Evolutionary conservation across 495 filamentous ascomycete species (phyloP), one percentile per base, ranked within the genome.

Genomic region (Patellaria atrata): DNA sequence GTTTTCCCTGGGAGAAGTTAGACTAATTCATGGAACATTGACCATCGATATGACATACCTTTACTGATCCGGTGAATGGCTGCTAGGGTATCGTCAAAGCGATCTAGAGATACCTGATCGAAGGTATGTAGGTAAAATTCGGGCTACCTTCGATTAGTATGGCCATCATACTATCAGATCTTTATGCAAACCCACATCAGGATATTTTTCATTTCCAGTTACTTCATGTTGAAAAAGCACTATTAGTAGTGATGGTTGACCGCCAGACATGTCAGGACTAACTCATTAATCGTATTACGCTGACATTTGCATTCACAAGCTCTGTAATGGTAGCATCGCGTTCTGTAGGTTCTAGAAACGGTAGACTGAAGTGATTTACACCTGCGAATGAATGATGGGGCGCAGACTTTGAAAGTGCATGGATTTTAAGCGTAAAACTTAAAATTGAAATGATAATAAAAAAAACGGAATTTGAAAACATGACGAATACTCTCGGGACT

Each of bases 201-300:
- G 7, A 32, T 40, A 24, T 7, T 35, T 17, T 11, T 23, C 11
- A 22, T 35, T 4, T 4, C 20, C 11, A n/a, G n/a, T 11, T n/a
- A 35, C 32, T 35, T 13, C 12, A n/a, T 6, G 11, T 21, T 13
- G 11, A 8, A 10, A 35, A 21, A 1, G 9, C 11, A 9, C 20
- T n/a, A 4, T 2, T n/a, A 26, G 9, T 38, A 23, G 18, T 33
- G 22, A 17, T 16, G 22, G 30, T 35, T 14, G 33, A 46, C 37
- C 41, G 21, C 20, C 5, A 5, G 12, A 22, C 2, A 20, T 28
- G 9, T 23, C 9, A 7, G 10, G 4, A 22, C 12, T 15, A 0
- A 47, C 44, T 21, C 25, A 48, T 40, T 48, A 48, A 25, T 18
- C 45, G 35, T 28, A 48, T 37, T 21, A 48, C 45, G 4, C 40